Evolutionary conservation across 2,329 filamentous ascomycete species (phyloP).

Genomic region (Onygenales sp.): DNA sequence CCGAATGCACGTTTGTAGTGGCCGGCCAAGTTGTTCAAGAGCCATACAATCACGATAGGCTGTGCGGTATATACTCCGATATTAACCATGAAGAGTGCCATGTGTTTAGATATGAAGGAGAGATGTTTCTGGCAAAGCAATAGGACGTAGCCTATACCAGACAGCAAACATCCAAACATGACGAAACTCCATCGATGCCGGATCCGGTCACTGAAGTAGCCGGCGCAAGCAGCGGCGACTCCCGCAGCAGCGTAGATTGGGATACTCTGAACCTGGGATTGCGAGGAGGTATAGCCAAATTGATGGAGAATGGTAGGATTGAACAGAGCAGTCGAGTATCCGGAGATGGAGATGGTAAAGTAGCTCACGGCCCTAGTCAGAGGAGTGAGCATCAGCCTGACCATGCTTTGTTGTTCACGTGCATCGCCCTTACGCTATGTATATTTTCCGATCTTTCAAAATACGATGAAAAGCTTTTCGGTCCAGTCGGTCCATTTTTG

Average conservation of each 20-base stretch:
- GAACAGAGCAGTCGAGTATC: slow-evolving; percentile 35
- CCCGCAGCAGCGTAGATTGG: slow-evolving; percentile 56
- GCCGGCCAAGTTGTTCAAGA: slow-evolving; percentile 57
- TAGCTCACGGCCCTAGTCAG: slow-evolving; percentile 45
- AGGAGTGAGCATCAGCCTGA: slow-evolving; percentile 1
- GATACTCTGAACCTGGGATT: slow-evolving; percentile 41
- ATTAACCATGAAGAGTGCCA: slow-evolving; percentile 47
- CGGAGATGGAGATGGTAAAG: slow-evolving; percentile 49
- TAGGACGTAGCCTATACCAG: slow-evolving; percentile 47
- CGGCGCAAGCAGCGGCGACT: slow-evolving; percentile 43
- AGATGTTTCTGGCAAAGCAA: slow-evolving; percentile 41
- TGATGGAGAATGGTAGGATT: slow-evolving; percentile 36
- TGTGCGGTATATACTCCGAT: slow-evolving; percentile 49
- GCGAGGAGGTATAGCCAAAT: slow-evolving; percentile 47
- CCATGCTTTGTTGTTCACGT: background rate
- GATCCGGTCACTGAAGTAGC: slow-evolving; percentile 42
- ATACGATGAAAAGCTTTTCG: slow-evolving; percentile 39
- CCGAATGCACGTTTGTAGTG: slow-evolving; percentile 64
- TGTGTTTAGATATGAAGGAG: slow-evolving; percentile 43
- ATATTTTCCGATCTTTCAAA: slow-evolving; percentile 40
- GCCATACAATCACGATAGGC: slow-evolving; percentile 55
- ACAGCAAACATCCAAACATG: slow-evolving; percentile 40
- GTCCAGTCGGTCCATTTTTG: slow-evolving; percentile 45
- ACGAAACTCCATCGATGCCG: slow-evolving; percentile 47
- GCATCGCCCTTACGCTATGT: slow-evolving; percentile 25